A percentile compares a stretch with the other conserved stretches of the same genome.
Evolutionary conservation across 495 filamentous ascomycete species (phyloP).

Genomic region (Hypoxylon lenormandii): DNA sequence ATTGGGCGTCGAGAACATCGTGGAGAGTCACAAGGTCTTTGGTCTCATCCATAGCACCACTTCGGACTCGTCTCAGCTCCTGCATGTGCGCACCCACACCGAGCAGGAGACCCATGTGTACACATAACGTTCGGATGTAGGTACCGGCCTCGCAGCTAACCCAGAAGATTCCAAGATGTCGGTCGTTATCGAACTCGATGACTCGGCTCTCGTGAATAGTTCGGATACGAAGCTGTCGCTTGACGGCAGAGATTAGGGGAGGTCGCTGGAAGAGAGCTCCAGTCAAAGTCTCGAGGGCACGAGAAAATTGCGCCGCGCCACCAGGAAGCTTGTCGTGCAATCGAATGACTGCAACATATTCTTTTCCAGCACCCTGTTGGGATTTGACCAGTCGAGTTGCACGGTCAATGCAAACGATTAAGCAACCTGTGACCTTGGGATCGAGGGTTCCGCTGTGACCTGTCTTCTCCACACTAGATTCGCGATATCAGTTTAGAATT

Average conservation of each 20-base stretch:
- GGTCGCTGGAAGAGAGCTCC: conserved; percentile 97
- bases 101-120: conserved; percentile 90
- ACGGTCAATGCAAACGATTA: conserved; percentile 95
- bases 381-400: conserved; percentile 97
- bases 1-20: conserved; percentile 95
- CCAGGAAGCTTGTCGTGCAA: conserved; percentile 92
- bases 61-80: conserved; percentile 91
- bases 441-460: conserved; percentile 97
- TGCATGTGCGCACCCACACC: conserved; percentile 99
- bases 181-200: conserved; percentile 96
- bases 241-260: conserved; percentile 96
- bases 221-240: conserved; percentile 95
- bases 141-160: conserved; percentile 98
- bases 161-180: conserved; percentile 99
- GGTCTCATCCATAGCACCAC: conserved; percentile 91
- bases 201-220: conserved; percentile 96
- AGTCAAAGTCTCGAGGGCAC: conserved; percentile 92
- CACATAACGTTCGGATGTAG: conserved; percentile 97
- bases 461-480: conserved; percentile 86
- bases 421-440: conserved; percentile 80
- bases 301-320: conserved; percentile 86
- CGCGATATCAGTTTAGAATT: conserved; percentile 36
- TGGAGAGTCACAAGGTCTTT: conserved; percentile 91
- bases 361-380: conserved; percentile 95
- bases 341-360: conserved; percentile 71